A percentile compares a stretch with the other conserved stretches of the same genome.
These are phyloP conservation scores for Diaporthe citriasiana DNA, from an alignment of 2,329 filamentous ascomycete species.

Conservation along the genomic window DNA sequence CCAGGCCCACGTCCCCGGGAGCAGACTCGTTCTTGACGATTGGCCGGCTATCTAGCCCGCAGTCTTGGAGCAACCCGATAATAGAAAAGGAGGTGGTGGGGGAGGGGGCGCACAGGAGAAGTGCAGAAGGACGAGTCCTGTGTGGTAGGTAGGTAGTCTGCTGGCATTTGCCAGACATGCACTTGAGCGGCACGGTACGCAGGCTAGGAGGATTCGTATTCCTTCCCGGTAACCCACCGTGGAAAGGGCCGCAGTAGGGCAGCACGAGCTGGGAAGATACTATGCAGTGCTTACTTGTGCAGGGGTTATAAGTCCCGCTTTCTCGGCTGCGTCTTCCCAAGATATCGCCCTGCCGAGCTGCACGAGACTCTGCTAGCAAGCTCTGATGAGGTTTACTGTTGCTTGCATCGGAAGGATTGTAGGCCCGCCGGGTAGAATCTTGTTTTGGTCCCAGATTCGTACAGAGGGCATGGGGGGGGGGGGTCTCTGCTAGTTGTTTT, in stretches of 20 bases:
- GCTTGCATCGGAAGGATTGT: too few species aligned
- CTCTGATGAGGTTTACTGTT: background rate
- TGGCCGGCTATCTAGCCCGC: background rate
- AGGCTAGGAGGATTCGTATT: background rate
- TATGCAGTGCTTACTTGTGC: background rate
- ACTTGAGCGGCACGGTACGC: background rate
- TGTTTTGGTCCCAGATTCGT: too few species aligned
- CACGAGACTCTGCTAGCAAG: background rate
- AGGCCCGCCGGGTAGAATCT: too few species aligned
- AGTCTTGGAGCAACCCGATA: background rate
- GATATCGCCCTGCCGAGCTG: background rate
- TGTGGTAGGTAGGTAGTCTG: background rate
- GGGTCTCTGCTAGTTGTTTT: background rate
- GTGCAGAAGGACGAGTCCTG: background rate
- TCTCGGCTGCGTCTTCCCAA: background rate
- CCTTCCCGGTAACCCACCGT: background rate
- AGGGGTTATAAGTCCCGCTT: background rate
- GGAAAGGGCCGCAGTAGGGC: background rate
- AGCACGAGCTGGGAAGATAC: background rate
- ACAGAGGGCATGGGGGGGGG: too few species aligned
- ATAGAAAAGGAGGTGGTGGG: too few species aligned
- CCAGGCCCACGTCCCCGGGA: constrained; percentile 35
- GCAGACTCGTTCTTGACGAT: background rate
- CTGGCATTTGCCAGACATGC: background rate
- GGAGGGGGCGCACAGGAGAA: background rate